These are phyloP conservation scores for Lodderomyces oxycetoniae DNA, from an alignment of 1,139 yeast genomes.

Conservation along the genomic window DNA sequence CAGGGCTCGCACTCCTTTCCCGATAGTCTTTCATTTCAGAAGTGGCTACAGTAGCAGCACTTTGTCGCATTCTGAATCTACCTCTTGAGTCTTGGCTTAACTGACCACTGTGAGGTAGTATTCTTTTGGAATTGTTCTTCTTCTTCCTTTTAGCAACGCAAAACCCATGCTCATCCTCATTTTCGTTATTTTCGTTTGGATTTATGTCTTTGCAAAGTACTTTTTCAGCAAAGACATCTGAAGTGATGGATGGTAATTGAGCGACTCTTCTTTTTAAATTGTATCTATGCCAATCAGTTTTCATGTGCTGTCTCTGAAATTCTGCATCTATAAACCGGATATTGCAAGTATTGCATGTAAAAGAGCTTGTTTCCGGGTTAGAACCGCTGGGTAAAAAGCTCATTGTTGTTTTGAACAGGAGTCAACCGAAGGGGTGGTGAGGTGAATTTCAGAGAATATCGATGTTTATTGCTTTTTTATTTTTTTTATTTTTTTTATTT, in stretches of 20 bases:
- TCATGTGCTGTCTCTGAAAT: conserved; percentile 87
- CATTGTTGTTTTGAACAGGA: conserved; percentile 14
- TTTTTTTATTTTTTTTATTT: too few relatives aligned
- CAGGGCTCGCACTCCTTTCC: conserved; percentile 46
- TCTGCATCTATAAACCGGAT: conserved; percentile 73
- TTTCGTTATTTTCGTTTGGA: conserved; percentile 25
- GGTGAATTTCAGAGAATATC: not conserved
- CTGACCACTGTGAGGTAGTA: not conserved
- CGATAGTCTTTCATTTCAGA: conserved; percentile 4
- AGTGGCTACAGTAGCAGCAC: conserved; percentile 3
- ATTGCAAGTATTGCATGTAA: conserved; percentile 87
- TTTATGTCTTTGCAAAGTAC: conserved; percentile 28
- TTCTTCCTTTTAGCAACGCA: conserved; percentile 30
- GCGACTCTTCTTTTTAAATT: conserved; percentile 92
- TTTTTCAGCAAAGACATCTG: conserved; percentile 80
- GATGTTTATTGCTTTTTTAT: too few relatives aligned
- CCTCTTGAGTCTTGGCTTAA: conserved; percentile 16
- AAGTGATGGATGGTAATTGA: conserved; percentile 68
- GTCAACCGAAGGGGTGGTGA: not conserved
- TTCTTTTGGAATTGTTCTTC: conserved; percentile 8
- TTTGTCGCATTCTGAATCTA: conserved; percentile 6
- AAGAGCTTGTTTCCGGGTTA: conserved; percentile 33
- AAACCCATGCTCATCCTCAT: conserved; percentile 68
- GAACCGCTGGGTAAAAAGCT: conserved; percentile 31
- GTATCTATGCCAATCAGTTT: conserved; percentile 93